Conservation (phyloP, 768 basidiomycete genomes). For the Cystobasidium tubakii region DNA sequence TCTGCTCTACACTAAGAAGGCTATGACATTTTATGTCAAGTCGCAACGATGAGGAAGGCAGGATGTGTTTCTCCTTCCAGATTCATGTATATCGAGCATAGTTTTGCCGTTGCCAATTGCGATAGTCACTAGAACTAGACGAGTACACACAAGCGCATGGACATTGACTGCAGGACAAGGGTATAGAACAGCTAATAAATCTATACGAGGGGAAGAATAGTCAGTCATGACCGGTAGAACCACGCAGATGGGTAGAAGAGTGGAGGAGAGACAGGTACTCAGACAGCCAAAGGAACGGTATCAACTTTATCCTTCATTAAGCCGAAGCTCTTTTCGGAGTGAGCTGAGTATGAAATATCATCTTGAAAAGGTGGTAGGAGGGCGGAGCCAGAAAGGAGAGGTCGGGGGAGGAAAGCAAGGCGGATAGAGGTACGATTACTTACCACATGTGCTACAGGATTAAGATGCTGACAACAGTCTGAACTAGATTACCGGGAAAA, state of each 20-base stretch:
- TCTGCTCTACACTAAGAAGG: too few species aligned
- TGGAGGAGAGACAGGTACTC: not conserved
- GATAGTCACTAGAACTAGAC: too few species aligned
- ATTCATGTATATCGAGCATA: too few species aligned
- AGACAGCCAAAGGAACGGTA: conserved; percentile 24
- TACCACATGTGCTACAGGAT: not conserved
- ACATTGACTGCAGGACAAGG: too few species aligned
- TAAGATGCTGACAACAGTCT: not conserved
- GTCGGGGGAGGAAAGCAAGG: not conserved
- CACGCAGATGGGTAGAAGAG: not conserved
- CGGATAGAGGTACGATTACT: not conserved
- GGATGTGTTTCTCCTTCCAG: too few species aligned
- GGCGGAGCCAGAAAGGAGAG: not conserved
- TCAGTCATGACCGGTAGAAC: not conserved
- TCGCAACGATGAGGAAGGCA: too few species aligned
- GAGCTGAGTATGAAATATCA: conserved; percentile 30
- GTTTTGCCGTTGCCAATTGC: too few species aligned
- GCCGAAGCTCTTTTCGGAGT: conserved; percentile 29
- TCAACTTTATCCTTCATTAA: conserved; percentile 3
- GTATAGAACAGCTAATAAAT: too few species aligned
- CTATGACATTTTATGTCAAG: too few species aligned
- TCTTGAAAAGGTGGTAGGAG: conserved; percentile 5
- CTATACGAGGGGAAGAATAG: too few species aligned
- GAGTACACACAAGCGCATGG: too few species aligned
- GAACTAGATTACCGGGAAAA: not conserved